These are phyloP conservation scores for Parachlorella kessleri DNA, from an alignment of 139 green algal species.

Conservation along the genomic window DNA sequence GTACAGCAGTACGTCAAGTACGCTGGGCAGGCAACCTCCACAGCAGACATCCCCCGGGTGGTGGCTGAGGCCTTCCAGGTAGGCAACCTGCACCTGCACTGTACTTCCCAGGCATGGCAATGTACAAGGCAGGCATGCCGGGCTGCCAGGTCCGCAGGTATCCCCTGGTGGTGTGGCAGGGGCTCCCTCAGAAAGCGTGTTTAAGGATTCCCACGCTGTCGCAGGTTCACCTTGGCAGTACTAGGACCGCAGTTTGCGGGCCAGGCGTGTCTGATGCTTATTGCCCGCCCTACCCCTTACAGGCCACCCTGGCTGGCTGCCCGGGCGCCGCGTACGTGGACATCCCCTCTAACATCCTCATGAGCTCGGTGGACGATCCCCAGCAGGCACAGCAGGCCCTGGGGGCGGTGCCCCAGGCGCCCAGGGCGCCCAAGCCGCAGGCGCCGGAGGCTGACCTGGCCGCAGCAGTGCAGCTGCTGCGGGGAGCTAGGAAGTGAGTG, in stretches of 20 bases:
- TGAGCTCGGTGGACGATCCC: constrained; percentile 8
- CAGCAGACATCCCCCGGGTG: constrained; percentile 38
- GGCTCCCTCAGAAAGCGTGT: too few species aligned
- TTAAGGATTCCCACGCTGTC: too few species aligned
- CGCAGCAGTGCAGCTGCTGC: constrained; percentile 40
- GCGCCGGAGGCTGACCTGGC: constrained; percentile 20
- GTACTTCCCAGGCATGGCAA: too few species aligned
- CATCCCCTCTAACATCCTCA: constrained; percentile 74
- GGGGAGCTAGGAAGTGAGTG: constrained; percentile 5
- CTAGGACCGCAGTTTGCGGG: not conserved
- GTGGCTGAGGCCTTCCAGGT: constrained; percentile 47
- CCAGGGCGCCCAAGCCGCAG: not conserved
- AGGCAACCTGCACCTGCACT: too few species aligned
- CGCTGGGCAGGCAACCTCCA: constrained; percentile 17
- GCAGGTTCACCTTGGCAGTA: too few species aligned
- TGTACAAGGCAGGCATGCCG: too few species aligned
- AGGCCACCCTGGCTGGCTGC: constrained; percentile 51
- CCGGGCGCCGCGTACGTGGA: constrained; percentile 78
- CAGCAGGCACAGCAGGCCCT: not conserved
- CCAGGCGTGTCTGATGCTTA: not conserved
- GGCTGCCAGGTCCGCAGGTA: too few species aligned
- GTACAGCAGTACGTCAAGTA: constrained; percentile 65
- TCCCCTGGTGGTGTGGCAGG: too few species aligned
- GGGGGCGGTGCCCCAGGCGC: constrained; percentile 1
- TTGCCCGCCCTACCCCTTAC: not conserved